A percentile compares a stretch with the other conserved stretches of the same genome.
These are phyloP conservation scores for Lecanicillium sp. DNA, from an alignment of 2,329 filamentous ascomycete genomes.

Conservation along the genomic window DNA sequence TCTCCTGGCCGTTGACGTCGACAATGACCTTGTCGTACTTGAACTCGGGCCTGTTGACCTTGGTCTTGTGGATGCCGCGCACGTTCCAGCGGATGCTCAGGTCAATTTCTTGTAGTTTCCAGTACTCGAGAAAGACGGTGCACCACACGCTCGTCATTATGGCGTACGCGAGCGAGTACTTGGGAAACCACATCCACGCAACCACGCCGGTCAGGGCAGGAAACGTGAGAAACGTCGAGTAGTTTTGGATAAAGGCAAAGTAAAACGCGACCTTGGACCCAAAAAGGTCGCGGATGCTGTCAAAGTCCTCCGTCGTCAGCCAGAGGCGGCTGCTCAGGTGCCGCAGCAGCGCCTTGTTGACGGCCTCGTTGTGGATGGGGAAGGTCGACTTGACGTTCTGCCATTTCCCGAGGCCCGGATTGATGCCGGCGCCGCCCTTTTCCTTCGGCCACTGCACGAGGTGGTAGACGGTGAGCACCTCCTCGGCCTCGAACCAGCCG, in stretches of 20 bases:
- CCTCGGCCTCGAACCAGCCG: constrained; percentile 54
- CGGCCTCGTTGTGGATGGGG: constrained; percentile 53
- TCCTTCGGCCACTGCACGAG: constrained; percentile 54
- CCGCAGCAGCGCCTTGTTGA: constrained; percentile 51
- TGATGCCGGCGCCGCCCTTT: constrained; percentile 57
- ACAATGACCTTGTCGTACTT: constrained; percentile 53
- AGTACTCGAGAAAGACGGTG: constrained; percentile 70
- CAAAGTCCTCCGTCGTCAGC: constrained; percentile 45
- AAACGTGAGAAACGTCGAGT: constrained; percentile 64
- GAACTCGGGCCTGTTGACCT: constrained; percentile 60
- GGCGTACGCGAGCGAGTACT: constrained; percentile 66
- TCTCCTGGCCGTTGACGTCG: constrained; percentile 58
- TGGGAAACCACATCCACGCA: constrained; percentile 61
- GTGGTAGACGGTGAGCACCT: constrained; percentile 64
- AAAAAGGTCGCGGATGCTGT: constrained; percentile 55
- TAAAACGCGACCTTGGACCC: constrained; percentile 69
- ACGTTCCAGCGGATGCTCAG: constrained; percentile 68
- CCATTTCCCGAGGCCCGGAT: constrained; percentile 52
- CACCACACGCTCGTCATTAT: constrained; percentile 63
- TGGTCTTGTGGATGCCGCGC: constrained; percentile 59
- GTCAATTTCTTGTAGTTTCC: constrained; percentile 70
- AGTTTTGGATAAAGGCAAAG: constrained; percentile 75
- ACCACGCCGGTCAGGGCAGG: constrained; percentile 63
- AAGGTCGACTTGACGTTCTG: constrained; percentile 55
- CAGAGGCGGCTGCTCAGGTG: constrained; percentile 49